phyloP scores from a whole-genome alignment of 2,329 filamentous ascomycete species.

The Neurospora sp. region DNA sequence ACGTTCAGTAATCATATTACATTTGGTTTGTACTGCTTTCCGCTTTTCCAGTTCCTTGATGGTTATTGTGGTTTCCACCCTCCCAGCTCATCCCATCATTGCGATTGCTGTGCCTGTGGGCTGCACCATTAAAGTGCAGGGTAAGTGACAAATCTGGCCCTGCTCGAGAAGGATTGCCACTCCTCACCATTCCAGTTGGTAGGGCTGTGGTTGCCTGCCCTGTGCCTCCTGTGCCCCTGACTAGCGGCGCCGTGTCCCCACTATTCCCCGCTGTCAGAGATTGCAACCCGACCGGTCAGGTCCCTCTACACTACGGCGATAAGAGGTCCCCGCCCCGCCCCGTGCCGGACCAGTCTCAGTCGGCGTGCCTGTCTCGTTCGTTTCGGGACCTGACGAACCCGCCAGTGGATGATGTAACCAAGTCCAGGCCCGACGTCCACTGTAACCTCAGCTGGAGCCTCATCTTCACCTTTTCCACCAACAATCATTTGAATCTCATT shows the following conservation, averaged over 20 bases:
- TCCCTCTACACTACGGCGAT: background rate
- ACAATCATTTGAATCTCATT: background rate
- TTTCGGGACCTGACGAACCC: background rate
- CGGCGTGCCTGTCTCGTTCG: background rate
- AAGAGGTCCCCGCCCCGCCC: background rate
- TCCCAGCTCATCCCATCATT: background rate
- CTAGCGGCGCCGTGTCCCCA: background rate
- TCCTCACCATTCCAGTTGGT: background rate
- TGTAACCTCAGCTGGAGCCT: background rate
- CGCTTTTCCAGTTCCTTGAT: background rate
- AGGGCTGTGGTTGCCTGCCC: background rate
- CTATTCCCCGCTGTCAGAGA: background rate
- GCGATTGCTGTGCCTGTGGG: background rate
- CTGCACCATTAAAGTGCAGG: background rate
- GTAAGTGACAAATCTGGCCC: background rate
- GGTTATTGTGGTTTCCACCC: background rate
- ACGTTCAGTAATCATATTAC: background rate
- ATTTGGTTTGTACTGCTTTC: background rate
- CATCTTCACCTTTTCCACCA: background rate
- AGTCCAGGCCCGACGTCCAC: background rate
- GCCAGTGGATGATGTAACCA: background rate
- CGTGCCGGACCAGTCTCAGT: background rate
- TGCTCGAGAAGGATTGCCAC: background rate
- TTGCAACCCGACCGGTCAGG: background rate
- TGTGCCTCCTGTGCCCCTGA: background rate